Evolutionary conservation across 768 basidiomycete genomes (phyloP), one percentile per base, ranked within the genome.

Genomic region (Psilocybe tampanensis): DNA sequence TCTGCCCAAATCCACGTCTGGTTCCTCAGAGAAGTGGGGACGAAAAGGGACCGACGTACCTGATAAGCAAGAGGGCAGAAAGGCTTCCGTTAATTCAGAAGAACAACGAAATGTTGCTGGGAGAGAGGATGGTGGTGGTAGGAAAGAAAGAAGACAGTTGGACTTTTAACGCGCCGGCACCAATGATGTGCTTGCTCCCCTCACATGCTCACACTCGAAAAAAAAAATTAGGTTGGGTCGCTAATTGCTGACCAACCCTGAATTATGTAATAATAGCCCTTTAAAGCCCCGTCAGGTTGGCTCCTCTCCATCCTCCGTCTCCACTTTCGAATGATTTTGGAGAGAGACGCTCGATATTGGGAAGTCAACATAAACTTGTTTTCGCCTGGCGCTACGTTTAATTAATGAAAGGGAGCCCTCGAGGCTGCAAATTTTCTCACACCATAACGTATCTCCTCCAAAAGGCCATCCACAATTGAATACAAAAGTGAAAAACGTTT

Each of bases 191-290:
- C 32, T 54, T 41, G 32, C 52, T 36, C 53, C 29, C 51, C 42
- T 47, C 56, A 55, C 43, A 43, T 44, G 56, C 19, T 50, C 34
- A 56, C 52, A 58, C n/a, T n/a, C 54, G 58, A 64, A 65, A 64
- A 62, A 54, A 44, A 47, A 55, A 47, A 41, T 47, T 54, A 39
- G 36, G n/a, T n/a, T 44, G 17, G 42, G 39, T 51, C 24, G n/a
- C 13, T 51, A 39, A 42, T 39, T 24, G 41, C 42, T 29, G 19
- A 11, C 17, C 1, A 24, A n/a, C 22, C 41, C 15, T 13, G 3
- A 23, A 44, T 44, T 53, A 44, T 43, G 41, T 44, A 26, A 42
- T 53, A 53, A 44, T 43, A 44, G 11, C 3, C 6, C 17, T n/a
- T 49, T 8, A n/a, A 22, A 39, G 15, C 22, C 24, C 42, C 32